Evolutionary conservation across 2,329 filamentous ascomycete genomes (phyloP).

Genomic region (Colletotrichum sojae): DNA sequence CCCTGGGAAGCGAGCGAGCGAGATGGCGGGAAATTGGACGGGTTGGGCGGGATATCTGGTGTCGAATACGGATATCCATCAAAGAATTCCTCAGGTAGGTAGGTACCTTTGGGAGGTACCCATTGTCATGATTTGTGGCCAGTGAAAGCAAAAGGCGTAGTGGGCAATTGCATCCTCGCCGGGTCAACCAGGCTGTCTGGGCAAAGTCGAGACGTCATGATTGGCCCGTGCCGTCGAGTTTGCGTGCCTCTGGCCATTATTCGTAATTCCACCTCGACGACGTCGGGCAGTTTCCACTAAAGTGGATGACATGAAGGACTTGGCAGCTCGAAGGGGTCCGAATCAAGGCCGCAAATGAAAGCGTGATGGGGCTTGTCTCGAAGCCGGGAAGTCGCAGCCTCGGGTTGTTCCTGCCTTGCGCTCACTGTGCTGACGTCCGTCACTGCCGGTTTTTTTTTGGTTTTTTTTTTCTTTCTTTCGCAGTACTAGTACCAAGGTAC

Average conservation of each 20-base stretch:
- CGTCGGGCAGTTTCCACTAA: constrained; percentile 38
- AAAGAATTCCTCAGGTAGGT: too few species aligned
- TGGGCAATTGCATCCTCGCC: constrained; percentile 9
- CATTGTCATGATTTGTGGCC: background rate
- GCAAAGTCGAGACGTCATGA: constrained; percentile 34
- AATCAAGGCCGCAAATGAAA: constrained; percentile 6
- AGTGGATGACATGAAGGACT: constrained; percentile 22
- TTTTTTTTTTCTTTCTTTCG: too few species aligned
- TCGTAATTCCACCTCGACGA: constrained; percentile 32
- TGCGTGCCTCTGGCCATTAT: constrained; percentile 36
- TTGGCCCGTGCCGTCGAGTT: constrained; percentile 22
- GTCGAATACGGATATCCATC: background rate
- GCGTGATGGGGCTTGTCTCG: constrained; percentile 3
- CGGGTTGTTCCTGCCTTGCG: background rate
- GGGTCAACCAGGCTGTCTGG: constrained; percentile 19
- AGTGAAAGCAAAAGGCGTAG: background rate
- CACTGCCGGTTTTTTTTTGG: background rate
- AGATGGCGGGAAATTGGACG: constrained; percentile 21
- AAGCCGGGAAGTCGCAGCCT: background rate
- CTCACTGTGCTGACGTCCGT: constrained; percentile 8
- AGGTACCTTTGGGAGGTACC: background rate
- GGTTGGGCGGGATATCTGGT: constrained; percentile 2
- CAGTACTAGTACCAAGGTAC: background rate
- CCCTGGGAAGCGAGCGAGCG: background rate
- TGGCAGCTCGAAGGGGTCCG: constrained; percentile 7